These are phyloP conservation scores for Saccharomycopsis sp. DNA, from an alignment of 805 yeast genomes.

Conservation along the genomic window DNA sequence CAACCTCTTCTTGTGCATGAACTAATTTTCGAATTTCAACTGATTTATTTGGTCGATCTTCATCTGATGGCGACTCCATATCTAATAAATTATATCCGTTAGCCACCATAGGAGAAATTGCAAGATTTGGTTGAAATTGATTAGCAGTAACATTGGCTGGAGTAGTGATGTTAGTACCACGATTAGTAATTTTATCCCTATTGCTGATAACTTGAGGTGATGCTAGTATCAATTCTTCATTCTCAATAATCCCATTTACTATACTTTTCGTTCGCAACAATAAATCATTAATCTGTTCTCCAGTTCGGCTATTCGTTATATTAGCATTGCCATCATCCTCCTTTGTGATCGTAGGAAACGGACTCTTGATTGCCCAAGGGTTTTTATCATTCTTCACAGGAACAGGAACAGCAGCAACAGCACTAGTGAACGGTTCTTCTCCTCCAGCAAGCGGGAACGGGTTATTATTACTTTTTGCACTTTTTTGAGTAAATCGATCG, in stretches of 20 bases:
- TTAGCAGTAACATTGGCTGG: neutral
- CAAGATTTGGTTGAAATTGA: neutral
- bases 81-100: conserved; percentile 14
- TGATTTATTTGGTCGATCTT: conserved; percentile 1
- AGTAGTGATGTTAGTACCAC: neutral
- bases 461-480: neutral
- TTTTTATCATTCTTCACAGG: conserved; percentile 2
- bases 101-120: too few species aligned
- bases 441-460: conserved; percentile 3
- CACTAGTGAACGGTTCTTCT: neutral
- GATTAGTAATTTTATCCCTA: neutral
- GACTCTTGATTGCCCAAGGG: conserved; percentile 14
- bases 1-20: conserved; percentile 13
- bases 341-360: neutral
- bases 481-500: neutral
- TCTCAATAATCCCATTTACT: conserved; percentile 11
- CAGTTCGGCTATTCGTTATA: neutral
- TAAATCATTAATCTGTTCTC: conserved; percentile 10
- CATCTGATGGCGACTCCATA: conserved; percentile 11
- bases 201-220: neutral
- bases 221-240: neutral
- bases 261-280: conserved; percentile 10
- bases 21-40: conserved; percentile 19
- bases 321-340: neutral
- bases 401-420: neutral